A percentile compares a stretch with the other conserved stretches of the same genome.
These are phyloP conservation scores for Neotropicomus parvogracilis DNA, from an alignment of 1,284 basidiomycete genomes.

Conservation along the genomic window DNA sequence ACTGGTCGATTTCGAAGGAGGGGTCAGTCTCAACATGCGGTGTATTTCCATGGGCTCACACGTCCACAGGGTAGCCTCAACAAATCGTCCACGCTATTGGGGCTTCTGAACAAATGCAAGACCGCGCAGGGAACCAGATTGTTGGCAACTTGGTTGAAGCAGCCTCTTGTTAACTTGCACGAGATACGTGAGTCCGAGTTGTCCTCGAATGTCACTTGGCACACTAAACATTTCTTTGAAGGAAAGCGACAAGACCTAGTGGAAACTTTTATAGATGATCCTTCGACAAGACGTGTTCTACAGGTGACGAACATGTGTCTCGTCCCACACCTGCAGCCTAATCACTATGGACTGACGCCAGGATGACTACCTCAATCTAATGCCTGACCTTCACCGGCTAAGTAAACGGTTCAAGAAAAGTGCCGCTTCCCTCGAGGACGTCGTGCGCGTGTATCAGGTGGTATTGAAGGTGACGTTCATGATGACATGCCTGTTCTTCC, in stretches of 20 bases:
- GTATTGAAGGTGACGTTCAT: slow-evolving; percentile 50
- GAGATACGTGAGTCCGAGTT: slow-evolving; percentile 70
- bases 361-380: slow-evolving; percentile 83
- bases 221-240: slow-evolving; percentile 28
- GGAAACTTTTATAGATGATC: slow-evolving; percentile 81
- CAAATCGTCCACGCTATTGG: slow-evolving; percentile 86
- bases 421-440: slow-evolving; percentile 87
- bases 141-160: slow-evolving; percentile 93
- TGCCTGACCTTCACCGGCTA: slow-evolving; percentile 94
- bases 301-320: slow-evolving; percentile 47
- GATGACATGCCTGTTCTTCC: not conserved
- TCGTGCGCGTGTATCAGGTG: slow-evolving; percentile 94
- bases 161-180: slow-evolving; percentile 92
- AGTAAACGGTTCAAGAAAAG: slow-evolving; percentile 90
- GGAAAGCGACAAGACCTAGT: slow-evolving; percentile 86
- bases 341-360: slow-evolving; percentile 29
- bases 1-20: slow-evolving; percentile 72
- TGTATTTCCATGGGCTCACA: slow-evolving; percentile 17
- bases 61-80: slow-evolving; percentile 44
- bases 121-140: slow-evolving; percentile 93
- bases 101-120: slow-evolving; percentile 92
- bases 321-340: not conserved
- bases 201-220: no score
- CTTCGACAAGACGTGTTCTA: slow-evolving; percentile 65
- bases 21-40: slow-evolving; percentile 28